Base-by-base conservation (phyloP, 306 rosid genomes). In the Prunus davidiana region DNA sequence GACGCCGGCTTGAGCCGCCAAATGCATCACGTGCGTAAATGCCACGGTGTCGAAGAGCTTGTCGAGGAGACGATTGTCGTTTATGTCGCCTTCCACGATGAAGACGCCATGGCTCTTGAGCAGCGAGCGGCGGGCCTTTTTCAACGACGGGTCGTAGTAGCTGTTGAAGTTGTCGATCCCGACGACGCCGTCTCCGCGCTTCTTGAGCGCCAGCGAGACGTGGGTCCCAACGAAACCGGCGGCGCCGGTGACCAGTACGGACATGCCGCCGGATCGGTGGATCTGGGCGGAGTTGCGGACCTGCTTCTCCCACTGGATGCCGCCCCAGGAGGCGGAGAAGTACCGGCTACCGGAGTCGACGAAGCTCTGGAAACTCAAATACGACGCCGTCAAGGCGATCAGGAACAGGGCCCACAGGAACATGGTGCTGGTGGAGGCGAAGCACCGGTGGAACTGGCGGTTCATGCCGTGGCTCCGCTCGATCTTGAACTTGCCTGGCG, bases 1-100 rank as follows among this genome's bases (percentile, higher is more conserved):
- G 2, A 93, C 97, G 0, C 98, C 97, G 28, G 98, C 98, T n/a
- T 93, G 97, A 1, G 98, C 97, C 2, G 98, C 98, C 11, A 93
- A 79, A 70, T 93, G 98, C 96, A 93, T 88, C 2, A 91, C 96
- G 76, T 93, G 98, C 1, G 96, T 88, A 75, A 93, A 89, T 2
- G 88, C 91, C 6, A 93, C 97, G 19, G 89, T 89, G 50, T 93
- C 96, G 74, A 91, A 90, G 25, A 93, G 92, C 81, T 89, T 93
- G 0, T 83, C 88, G 1, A 93, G 50, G 4, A 93, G 86, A 2
- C 88, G 83, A 0, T 81, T 89, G 72, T 93, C 97, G 84, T 93
- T 93, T 1, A 93, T 4, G 55, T 93, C 97, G 1, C 94, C 98
- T 46, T 90, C 89, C 0, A 91, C 86, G 76, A 93, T 70, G 86